Evolutionary conservation across 257 asterid genomes (phyloP), one percentile per base, ranked within the genome.

Genomic region (Leptodermis oblonga): DNA sequence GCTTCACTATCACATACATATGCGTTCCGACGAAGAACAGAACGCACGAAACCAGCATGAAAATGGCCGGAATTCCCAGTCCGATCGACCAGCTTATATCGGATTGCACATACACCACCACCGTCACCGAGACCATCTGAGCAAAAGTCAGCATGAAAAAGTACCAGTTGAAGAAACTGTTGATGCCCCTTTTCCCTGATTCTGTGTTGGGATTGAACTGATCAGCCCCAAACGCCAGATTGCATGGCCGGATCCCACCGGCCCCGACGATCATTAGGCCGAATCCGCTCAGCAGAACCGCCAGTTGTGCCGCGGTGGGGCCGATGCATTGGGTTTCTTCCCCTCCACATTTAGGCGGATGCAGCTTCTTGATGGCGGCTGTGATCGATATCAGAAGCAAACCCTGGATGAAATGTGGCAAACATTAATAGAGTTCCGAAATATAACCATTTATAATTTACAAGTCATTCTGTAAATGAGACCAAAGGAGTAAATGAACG

Each of bases 111-210:
- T 88, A 90, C 2, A 90, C 92, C 6, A 90, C 90, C 3, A 84
- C 70, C 4, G 97, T 88, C 14, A 88, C 84, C 0, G 97, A 82
- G 28, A 90, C 77, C 70, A 88, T 82, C 36, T 72, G 72, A 0
- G 96, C 90, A 65, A 90, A 81, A 11, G 96, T 88, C 23, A 86
- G 36, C 34, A 94, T 88, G 78, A 90, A 85, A 31, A 80, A 88
- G 69, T 86, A 90, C 97, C 97, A 90, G 15, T 90, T 90, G 86
- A 90, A 88, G 87, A 90, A 90, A 31, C 96, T 86, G 66, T 80
- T 85, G 46, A 85, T 81, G 0, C 96, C 95, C 74, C 87, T 69
- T 39, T 79, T 85, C 12, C 96, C 96, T 0, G 94, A 85, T 22
- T 85, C 89, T 0, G 88, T 76, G 0, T 82, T 79, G 22, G 94